Evolutionary conservation across 495 filamentous ascomycete species (phyloP).

Genomic region (Xylaria grammica): DNA sequence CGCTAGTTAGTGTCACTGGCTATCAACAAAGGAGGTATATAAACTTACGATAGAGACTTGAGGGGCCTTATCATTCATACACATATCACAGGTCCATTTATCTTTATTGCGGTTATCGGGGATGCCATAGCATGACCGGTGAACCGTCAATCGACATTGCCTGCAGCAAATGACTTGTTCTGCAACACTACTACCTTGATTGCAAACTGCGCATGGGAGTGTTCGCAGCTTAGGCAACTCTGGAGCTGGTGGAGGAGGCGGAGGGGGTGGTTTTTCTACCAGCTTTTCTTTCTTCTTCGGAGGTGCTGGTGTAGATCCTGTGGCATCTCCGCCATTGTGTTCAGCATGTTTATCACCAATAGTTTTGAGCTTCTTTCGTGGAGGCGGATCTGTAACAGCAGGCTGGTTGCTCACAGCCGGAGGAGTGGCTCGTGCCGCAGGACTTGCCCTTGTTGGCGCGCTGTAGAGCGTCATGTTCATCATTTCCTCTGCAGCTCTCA

Average conservation of each 20-base stretch:
- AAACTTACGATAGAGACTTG: constrained; percentile 78
- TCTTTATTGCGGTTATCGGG: constrained; percentile 66
- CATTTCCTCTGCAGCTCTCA: constrained; percentile 59
- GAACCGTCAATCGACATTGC: constrained; percentile 91
- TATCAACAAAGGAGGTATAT: background rate
- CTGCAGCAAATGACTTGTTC: constrained; percentile 74
- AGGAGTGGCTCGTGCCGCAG: constrained; percentile 32
- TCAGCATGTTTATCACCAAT: constrained; percentile 41
- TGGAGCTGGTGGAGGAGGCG: constrained; percentile 56
- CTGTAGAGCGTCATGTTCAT: constrained; percentile 48
- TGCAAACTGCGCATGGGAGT: constrained; percentile 86
- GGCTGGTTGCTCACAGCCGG: constrained; percentile 22
- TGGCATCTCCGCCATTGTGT: constrained; percentile 31
- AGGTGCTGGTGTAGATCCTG: constrained; percentile 24
- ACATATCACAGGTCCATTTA: constrained; percentile 97
- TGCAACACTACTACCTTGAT: constrained; percentile 69
- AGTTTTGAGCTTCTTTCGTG: constrained; percentile 63
- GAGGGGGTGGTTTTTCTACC: constrained; percentile 48
- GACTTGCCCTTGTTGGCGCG: constrained; percentile 50
- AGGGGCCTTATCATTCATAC: constrained; percentile 87
- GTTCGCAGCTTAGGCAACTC: constrained; percentile 69
- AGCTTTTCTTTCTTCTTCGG: constrained; percentile 74
- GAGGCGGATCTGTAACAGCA: constrained; percentile 40
- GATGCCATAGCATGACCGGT: constrained; percentile 90
- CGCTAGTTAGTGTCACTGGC: constrained; percentile 32